Conservation (phyloP, 352 stramenopile genomes). For the Sclerospora graminicola region DNA sequence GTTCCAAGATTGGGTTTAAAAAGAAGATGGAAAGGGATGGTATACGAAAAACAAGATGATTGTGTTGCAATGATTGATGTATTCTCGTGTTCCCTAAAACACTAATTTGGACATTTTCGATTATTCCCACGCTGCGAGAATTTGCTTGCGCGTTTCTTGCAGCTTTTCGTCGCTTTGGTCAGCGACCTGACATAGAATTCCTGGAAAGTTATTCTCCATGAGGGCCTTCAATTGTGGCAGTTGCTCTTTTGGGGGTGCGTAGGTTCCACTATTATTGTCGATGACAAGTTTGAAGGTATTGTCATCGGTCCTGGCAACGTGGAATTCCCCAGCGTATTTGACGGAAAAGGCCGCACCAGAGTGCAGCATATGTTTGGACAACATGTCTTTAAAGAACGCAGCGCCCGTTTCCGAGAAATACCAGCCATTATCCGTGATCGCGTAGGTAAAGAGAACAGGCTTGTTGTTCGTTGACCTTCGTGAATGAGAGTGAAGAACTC, state of each 20-base stretch:
- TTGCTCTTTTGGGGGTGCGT: slow-evolving; percentile 21
- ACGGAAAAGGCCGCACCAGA: slow-evolving; percentile 25
- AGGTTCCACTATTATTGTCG: slow-evolving; percentile 38
- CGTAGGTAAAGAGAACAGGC: slow-evolving; percentile 30
- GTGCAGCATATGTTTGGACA: slow-evolving; percentile 39
- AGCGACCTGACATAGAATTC: slow-evolving; percentile 16
- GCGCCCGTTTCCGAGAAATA: slow-evolving; percentile 35
- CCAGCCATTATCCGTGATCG: slow-evolving; percentile 30
- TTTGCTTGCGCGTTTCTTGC: slow-evolving; percentile 16
- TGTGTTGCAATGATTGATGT: no score
- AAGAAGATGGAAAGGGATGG: no score
- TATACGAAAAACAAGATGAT: no score
- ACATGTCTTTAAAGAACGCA: slow-evolving; percentile 35
- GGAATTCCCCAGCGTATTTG: slow-evolving; percentile 30
- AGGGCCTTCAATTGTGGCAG: slow-evolving; percentile 23
- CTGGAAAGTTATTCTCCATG: slow-evolving; percentile 26
- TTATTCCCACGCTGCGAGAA: slow-evolving; percentile 28
- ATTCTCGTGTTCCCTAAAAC: no score
- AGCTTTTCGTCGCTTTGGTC: slow-evolving; percentile 20
- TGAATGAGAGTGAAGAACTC: slow-evolving; percentile 16
- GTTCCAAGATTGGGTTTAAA: no score
- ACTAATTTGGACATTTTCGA: no score
- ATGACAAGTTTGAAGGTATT: slow-evolving; percentile 28
- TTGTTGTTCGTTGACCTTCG: slow-evolving; percentile 22
- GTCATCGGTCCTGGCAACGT: no score